Evolutionary conservation across 2,329 filamentous ascomycete genomes (phyloP).

Genomic region (Colletotrichum nymphaeae): DNA sequence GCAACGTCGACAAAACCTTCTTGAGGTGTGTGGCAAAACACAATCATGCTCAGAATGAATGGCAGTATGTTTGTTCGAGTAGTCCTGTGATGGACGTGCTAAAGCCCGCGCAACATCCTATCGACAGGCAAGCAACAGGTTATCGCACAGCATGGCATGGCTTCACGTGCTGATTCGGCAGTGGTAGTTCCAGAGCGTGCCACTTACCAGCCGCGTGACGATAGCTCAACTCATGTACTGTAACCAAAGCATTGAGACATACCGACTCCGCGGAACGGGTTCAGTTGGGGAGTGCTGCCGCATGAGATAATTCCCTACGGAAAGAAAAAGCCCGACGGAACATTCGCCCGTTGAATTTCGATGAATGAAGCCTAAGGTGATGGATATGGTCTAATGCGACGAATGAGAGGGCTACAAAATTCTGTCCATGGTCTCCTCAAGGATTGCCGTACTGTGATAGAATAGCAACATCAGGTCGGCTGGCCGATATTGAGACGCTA

Average conservation of each 20-base stretch:
- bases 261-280: background rate
- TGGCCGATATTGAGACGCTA: slow-evolving; percentile 11
- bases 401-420: background rate
- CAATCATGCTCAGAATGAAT: background rate
- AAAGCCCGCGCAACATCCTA: background rate
- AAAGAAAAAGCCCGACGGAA: background rate
- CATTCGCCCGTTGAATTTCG: background rate
- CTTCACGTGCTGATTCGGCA: background rate
- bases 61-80: no score
- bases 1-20: background rate
- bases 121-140: background rate
- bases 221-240: background rate
- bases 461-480: background rate
- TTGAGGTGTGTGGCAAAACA: background rate
- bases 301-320: background rate
- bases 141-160: background rate
- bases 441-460: slow-evolving; percentile 11
- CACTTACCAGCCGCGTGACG: background rate
- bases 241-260: background rate
- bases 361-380: background rate
- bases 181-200: background rate
- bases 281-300: background rate
- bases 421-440: slow-evolving; percentile 3
- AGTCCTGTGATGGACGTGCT: background rate
- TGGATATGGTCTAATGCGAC: background rate